Evolutionary conservation across 768 basidiomycete species (phyloP), one percentile per base, ranked within the genome.

Genomic region (Boletus rubropictus): DNA sequence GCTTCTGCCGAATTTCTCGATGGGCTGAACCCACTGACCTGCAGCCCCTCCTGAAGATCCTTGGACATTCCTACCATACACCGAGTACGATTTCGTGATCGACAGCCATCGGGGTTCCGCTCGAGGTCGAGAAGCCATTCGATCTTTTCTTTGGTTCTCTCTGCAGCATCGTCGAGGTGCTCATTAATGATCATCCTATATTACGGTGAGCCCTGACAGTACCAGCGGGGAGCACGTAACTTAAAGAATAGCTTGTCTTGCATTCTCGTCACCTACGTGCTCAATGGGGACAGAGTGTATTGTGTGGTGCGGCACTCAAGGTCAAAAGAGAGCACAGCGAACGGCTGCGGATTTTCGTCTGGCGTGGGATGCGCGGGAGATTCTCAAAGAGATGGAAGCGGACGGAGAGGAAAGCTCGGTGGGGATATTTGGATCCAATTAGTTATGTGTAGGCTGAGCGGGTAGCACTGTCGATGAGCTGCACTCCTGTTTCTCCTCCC

Each of bases 321-420:
- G n/a, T n/a, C n/a, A n/a, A n/a, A n/a, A n/a, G n/a, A n/a, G n/a
- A n/a, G n/a, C n/a, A n/a, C n/a, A n/a, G n/a, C n/a, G n/a, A n/a
- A n/a, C n/a, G n/a, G n/a, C n/a, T n/a, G n/a, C n/a, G n/a, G n/a
- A n/a, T n/a, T n/a, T n/a, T n/a, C n/a, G n/a, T n/a, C n/a, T n/a
- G n/a, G n/a, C n/a, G n/a, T n/a, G 91, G 36, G 90, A 94, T 59
- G 84, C 92, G 3, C 75, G 83, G 51, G 92, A 95, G 42, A 47
- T 84, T 20, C 59, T 94, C 24, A 77, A 70, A 53, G 50, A 41
- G 24, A 64, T 68, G 60, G 56, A 45, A 0, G 42, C 18, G 5
- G 48, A 53, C 1, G 63, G 61, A 5, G 56, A 60, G 32, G 66
- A 65, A 0, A 57, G 53, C 24, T 44, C 65, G 42, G 40, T 32